Conservation (phyloP, 257 asterid species). For the Coffea canephora region DNA sequence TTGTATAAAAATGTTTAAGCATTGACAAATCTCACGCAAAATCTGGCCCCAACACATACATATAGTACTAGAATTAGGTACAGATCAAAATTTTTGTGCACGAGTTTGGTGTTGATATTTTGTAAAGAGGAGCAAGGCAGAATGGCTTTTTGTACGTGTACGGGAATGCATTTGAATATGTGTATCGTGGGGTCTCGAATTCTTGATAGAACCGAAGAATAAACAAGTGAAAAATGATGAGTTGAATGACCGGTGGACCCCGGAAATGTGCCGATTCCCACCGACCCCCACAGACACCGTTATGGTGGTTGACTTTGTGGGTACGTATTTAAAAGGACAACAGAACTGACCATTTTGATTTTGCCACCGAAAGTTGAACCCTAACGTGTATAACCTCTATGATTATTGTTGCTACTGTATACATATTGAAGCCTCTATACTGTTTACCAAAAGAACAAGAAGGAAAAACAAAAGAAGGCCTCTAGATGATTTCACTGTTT, state of each 20-base stretch:
- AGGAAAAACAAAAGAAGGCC: no score
- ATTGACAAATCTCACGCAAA: background rate
- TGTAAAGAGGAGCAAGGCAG: background rate
- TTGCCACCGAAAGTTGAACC: constrained; percentile 59
- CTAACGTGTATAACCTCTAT: constrained; percentile 21
- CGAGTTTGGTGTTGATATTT: constrained; percentile 4
- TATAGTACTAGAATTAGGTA: background rate
- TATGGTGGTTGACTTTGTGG: constrained; percentile 45
- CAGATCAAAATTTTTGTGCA: background rate
- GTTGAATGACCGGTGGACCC: constrained; percentile 37
- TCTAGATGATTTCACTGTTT: no score
- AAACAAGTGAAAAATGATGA: constrained; percentile 12
- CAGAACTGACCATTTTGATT: constrained; percentile 28
- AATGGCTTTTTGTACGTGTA: constrained; percentile 5
- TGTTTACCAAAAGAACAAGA: background rate
- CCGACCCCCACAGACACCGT: constrained; percentile 67
- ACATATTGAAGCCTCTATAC: background rate
- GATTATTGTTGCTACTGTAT: background rate
- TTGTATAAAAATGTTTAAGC: background rate
- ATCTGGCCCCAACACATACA: background rate
- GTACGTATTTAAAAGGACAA: constrained; percentile 11
- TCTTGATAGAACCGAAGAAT: background rate
- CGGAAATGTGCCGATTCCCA: constrained; percentile 64
- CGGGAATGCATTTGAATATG: background rate
- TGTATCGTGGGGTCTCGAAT: background rate